Evolutionary conservation across 768 basidiomycete species (phyloP), one percentile per base, ranked within the genome.

Genomic region (Boletus fagicola): DNA sequence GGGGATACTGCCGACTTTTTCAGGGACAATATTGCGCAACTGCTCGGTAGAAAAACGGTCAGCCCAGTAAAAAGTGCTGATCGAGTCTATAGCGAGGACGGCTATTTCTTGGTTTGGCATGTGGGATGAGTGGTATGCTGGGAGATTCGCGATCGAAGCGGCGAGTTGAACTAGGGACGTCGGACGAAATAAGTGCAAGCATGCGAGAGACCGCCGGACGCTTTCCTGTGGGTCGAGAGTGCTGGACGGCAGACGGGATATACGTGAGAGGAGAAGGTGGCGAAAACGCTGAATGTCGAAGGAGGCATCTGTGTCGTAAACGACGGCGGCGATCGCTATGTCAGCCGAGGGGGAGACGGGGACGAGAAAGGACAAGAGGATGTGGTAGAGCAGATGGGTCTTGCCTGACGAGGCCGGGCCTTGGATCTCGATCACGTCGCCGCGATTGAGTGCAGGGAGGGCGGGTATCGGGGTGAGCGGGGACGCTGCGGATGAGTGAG

Each of bases 331-430:
- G 68, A 84, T 86, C 44, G 76, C 80, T n/a, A 84, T 56, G 13
- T 53, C 46, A 38, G 74, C 56, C 30, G 66, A 69, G 39, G 63
- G 49, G 59, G 74, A 15, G 53, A 49, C 54, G 22, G 89, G 88
- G 12, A 83, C 70, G 53, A 91, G 75, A 62, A 87, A 84, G 22
- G 76, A 78, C 13, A 83, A 71, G 28, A 89, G 68, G 49, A 91
- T 69, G 66, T 82, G 79, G 66, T 87, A 87, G 28, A 92, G 72
- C n/a, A 94, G 73, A 60, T 88, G 87, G 2, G 88, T 86, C 73
- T 94, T 94, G 30, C 90, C 92, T 7, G 86, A 84, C 28, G 78
- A 80, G 5, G 90, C 76, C 2, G 85, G 81, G 2, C 92, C 92
- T 71, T 92, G 87, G 22, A 94, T 77, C 71, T 90, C 87, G 60